A percentile compares a stretch with the other conserved stretches of the same genome.
phyloP scores from a whole-genome alignment of 75 land plant species.

The Picea glauca region DNA sequence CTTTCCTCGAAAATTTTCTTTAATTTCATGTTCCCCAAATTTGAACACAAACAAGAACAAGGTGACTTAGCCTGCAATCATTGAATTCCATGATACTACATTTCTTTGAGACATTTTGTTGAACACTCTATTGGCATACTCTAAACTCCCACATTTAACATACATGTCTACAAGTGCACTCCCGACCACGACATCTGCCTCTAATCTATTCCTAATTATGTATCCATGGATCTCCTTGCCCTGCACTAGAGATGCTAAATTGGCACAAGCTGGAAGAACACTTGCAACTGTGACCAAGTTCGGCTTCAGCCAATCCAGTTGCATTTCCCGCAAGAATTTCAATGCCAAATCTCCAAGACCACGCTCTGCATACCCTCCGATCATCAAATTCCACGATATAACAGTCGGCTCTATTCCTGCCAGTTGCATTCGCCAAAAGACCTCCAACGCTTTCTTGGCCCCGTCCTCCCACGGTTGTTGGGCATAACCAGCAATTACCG shows the following conservation, averaged over 20 bases:
- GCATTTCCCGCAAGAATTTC: conserved; percentile 47
- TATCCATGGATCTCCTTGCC: conserved; percentile 50
- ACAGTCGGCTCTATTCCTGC: too few relatives aligned
- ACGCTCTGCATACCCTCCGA: conserved; percentile 24
- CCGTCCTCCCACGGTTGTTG: conserved; percentile 30
- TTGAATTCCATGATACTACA: conserved; percentile 62
- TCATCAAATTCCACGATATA: conserved; percentile 41
- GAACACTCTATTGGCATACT: conserved; percentile 39
- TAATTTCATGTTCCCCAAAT: conserved; percentile 28
- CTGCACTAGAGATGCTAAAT: conserved; percentile 17
- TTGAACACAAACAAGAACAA: conserved; percentile 31
- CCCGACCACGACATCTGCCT: conserved; percentile 38
- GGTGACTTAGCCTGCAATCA: conserved; percentile 42
- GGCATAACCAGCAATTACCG: conserved; percentile 30
- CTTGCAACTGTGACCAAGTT: conserved; percentile 46
- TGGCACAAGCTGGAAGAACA: conserved; percentile 41
- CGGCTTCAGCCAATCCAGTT: conserved; percentile 27
- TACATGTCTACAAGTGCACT: conserved; percentile 64
- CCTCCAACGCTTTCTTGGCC: conserved; percentile 21
- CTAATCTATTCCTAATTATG: conserved; percentile 26
- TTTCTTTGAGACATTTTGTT: conserved; percentile 25
- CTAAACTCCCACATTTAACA: conserved; percentile 44
- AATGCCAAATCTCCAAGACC: conserved; percentile 24
- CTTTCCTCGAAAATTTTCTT: conserved; percentile 41
- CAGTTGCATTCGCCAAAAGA: too few relatives aligned